phyloP scores from a whole-genome alignment of 306 rosid genomes.

The Delonix regia region DNA sequence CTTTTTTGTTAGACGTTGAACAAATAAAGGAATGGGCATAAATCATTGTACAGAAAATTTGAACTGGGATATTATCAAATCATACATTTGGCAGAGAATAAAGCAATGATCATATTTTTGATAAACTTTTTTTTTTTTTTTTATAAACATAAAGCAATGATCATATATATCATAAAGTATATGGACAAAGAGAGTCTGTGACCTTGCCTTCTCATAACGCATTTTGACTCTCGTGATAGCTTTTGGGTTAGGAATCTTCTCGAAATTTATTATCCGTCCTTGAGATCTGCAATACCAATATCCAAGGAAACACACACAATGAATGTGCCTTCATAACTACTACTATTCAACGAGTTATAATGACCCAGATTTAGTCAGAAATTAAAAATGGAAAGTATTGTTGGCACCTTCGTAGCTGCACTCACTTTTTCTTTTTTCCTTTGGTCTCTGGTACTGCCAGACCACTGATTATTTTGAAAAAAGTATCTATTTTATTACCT shows the following conservation, averaged over 20 bases:
- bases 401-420: not conserved
- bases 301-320: not conserved
- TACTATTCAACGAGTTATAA: not conserved
- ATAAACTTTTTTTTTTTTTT: too few relatives aligned
- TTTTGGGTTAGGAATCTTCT: not conserved
- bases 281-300: not conserved
- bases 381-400: too few relatives aligned
- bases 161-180: not conserved
- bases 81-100: not conserved
- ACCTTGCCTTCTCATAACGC: not conserved
- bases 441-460: not conserved
- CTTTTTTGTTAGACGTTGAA: too few relatives aligned
- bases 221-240: slow-evolving; percentile 13
- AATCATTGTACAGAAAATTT: not conserved
- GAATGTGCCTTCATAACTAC: not conserved
- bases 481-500: not conserved
- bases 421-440: not conserved
- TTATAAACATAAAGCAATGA: not conserved
- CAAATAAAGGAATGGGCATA: not conserved
- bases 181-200: not conserved
- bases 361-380: not conserved
- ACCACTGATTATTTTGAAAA: not conserved
- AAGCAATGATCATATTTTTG: not conserved
- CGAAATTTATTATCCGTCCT: not conserved
- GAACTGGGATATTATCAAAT: not conserved